Base-by-base conservation (phyloP, 2,329 filamentous ascomycete species). In the Fusarium anthophilum region DNA sequence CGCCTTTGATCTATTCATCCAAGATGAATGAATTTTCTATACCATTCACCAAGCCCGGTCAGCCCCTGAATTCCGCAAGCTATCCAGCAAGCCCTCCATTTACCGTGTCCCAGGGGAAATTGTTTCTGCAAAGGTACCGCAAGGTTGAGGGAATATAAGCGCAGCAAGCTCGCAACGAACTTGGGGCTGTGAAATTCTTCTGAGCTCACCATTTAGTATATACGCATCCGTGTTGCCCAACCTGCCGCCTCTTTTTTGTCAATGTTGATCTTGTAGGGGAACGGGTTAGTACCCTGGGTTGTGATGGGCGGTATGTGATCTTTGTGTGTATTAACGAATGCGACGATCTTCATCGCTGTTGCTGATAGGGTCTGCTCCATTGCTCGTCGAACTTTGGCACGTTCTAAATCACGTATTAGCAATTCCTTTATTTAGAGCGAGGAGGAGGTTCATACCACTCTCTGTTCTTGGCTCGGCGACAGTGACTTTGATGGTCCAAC, bases 261-360 rank as follows among this genome's bases (percentile, higher is more conserved):
- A 67, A 98, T 91, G 70, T 92, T 89, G 80, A 98, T 97, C 82
- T 95, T 93, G 83, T 97, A 98, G 2, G 96, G 96, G 80, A 98
- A 99, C 0, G 96, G 96, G 81, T 98, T 98, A 54, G 93, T 94
- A 80, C 92, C 95, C 28, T 95, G 96, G 14, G 95, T 97, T 74
- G 95, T 98, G 78, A 98, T 98, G 57, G 96, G 96, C 3, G 96
- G 96, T 75, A 99, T 98, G 82, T 98, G 96, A 79, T 97, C 94
- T 82, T 97, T 97, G 83, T 98, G 93, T 58, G 90, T 86, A 83
- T 97, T 97, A 78, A 94, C 95, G 61, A 94, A 93, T 71, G 91
- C 92, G 76, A 98, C 90, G 78, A 98, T 96, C 84, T 98, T 97
- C 86, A 97, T 90, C 66, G 93, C 93, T 12, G 95, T 94, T 70